Conservation (phyloP, 2,329 filamentous ascomycete species). For the Fusarium multiceps region DNA sequence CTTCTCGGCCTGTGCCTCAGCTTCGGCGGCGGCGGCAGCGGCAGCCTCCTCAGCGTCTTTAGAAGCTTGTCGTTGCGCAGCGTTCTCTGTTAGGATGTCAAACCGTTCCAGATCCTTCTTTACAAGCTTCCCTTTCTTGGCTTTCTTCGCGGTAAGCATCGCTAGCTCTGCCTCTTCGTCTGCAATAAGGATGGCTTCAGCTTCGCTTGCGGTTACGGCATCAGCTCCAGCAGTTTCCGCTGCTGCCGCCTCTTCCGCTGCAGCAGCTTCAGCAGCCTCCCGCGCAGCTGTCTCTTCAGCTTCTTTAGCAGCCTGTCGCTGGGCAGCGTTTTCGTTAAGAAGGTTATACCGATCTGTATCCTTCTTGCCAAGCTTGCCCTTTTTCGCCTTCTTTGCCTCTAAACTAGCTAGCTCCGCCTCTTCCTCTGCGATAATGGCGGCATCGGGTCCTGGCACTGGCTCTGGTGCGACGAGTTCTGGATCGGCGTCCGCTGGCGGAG, state of each 20-base stretch:
- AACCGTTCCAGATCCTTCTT: constrained; percentile 42
- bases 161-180: constrained; percentile 42
- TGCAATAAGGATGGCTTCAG: constrained; percentile 25
- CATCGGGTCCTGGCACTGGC: constrained; percentile 26
- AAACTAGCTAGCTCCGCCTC: constrained; percentile 36
- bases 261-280: constrained; percentile 37
- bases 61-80: constrained; percentile 35
- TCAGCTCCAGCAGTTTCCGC: constrained; percentile 34
- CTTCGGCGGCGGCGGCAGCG: constrained; percentile 17
- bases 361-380: constrained; percentile 40
- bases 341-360: constrained; percentile 37
- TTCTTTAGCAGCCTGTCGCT: constrained; percentile 30
- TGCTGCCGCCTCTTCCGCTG: constrained; percentile 23
- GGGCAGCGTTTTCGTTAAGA: constrained; percentile 32
- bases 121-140: constrained; percentile 38
- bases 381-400: constrained; percentile 39
- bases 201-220: constrained; percentile 29
- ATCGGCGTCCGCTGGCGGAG: constrained; percentile 16
- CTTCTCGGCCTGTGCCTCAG: constrained; percentile 29
- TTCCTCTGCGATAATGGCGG: constrained; percentile 33
- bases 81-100: constrained; percentile 40
- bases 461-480: constrained; percentile 12
- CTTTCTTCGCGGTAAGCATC: constrained; percentile 36
- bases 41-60: constrained; percentile 43
- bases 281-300: constrained; percentile 40